phyloP scores from a whole-genome alignment of 1,284 basidiomycete species.

The Leucoagaricus sp. region DNA sequence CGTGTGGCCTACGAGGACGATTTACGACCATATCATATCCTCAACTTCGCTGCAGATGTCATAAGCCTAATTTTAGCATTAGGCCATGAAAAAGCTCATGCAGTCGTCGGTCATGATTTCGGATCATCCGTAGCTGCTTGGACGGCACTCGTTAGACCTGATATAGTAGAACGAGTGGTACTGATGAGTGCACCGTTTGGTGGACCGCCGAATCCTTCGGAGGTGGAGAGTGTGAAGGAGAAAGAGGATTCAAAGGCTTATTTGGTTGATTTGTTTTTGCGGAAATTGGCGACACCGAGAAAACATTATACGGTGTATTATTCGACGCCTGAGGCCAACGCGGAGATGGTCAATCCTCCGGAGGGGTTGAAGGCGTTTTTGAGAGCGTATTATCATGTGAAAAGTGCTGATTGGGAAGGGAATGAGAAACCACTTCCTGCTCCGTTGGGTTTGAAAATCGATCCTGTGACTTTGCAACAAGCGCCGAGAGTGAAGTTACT shows the following conservation, averaged over 20 bases:
- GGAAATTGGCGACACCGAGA: conserved; percentile 46
- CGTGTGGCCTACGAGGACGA: conserved; percentile 47
- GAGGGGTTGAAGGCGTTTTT: conserved; percentile 52
- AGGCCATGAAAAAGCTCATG: conserved; percentile 45
- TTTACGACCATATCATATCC: conserved; percentile 46
- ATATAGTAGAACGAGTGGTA: conserved; percentile 55
- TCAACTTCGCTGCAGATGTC: conserved; percentile 54
- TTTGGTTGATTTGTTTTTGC: conserved; percentile 33
- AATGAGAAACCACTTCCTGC: conserved; percentile 43
- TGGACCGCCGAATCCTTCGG: conserved; percentile 39
- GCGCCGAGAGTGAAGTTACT: neutral
- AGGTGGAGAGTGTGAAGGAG: conserved; percentile 14
- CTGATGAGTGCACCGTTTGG: conserved; percentile 61
- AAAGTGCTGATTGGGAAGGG: conserved; percentile 54
- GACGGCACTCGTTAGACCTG: conserved; percentile 54
- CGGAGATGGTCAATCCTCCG: conserved; percentile 41
- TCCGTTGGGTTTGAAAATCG: conserved; percentile 7
- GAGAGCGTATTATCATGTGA: conserved; percentile 58
- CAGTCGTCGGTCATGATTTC: conserved; percentile 62
- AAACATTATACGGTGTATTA: conserved; percentile 62
- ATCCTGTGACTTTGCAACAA: neutral
- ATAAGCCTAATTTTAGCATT: conserved; percentile 52
- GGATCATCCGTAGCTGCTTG: conserved; percentile 54
- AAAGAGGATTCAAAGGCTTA: conserved; percentile 19
- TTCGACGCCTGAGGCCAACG: conserved; percentile 46